Conservation (phyloP, 257 asterid genomes). For the Capsicum rhomboideum region DNA sequence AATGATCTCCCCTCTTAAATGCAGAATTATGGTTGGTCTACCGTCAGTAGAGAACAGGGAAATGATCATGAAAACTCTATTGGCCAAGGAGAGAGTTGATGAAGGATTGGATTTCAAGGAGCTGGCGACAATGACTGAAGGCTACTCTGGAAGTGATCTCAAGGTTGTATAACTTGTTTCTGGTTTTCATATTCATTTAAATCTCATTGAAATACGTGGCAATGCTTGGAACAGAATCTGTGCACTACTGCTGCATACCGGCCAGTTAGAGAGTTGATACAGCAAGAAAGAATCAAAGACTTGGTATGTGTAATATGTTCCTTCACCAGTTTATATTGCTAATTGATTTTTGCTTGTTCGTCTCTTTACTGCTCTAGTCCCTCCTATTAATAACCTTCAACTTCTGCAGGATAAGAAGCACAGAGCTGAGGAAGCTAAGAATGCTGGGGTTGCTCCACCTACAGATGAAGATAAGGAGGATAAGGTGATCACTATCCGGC, state of each 20-base stretch:
- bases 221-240: conserved; percentile 44
- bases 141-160: conserved; percentile 82
- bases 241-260: conserved; percentile 88
- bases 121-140: conserved; percentile 78
- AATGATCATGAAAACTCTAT: conserved; percentile 53
- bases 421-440: conserved; percentile 24
- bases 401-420: conserved; percentile 29
- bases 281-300: conserved; percentile 53
- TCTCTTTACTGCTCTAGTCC: not conserved
- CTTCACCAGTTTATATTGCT: not conserved
- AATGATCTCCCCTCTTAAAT: not conserved
- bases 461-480: conserved; percentile 27
- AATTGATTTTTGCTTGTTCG: not conserved
- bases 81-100: conserved; percentile 66
- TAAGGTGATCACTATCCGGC: conserved; percentile 58
- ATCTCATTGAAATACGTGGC: not conserved
- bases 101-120: conserved; percentile 46
- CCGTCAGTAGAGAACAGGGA: conserved; percentile 69
- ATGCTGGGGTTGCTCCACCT: conserved; percentile 7
- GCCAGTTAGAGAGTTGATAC: conserved; percentile 78
- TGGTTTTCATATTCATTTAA: not conserved
- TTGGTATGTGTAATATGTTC: conserved; percentile 19
- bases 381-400: not conserved
- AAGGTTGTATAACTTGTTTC: conserved; percentile 39
- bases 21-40: conserved; percentile 81